Base-by-base conservation (phyloP, 2,329 filamentous ascomycete genomes). In the Apiospora koreana region DNA sequence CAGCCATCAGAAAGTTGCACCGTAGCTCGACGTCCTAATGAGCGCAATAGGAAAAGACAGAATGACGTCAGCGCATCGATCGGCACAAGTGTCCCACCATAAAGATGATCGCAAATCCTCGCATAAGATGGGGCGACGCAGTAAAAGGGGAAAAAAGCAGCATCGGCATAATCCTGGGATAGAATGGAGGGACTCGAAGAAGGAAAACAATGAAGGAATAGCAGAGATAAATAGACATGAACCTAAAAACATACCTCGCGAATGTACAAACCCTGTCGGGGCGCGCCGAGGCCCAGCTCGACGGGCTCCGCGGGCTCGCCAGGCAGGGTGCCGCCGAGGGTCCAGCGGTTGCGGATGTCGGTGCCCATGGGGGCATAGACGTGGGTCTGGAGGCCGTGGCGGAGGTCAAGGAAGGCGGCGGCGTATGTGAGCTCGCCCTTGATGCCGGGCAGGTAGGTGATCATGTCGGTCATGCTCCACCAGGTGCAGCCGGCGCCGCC, bases 361-460 rank as follows among this genome's bases (percentile, higher is more conserved):
- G 97, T 86, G 14, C 93, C 93, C 77, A 94, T 88, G 0, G 94
- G 94, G 4, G 94, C 94, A 77, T 94, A 95, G 76, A 91, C 91
- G 79, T 97, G 94, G 18, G 94, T 97, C 81, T 94, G 91, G 38
- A 97, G 81, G 6, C 94, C 94, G 69, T 87, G 84, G 4, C 89
- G 84, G 25, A 94, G 84, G 77, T 97, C 89, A 80, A 94, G 88
- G 79, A 97, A 97, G 76, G 92, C 94, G 69, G 89, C 93, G 54
- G 92, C 93, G 83, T 97, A 97, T 41, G 86, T 89, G 70, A 97
- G 87, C 76, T 92, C 90, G 71, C 92, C 89, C 21, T 87, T 87
- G 58, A 88, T 85, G 25, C 91, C 91, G 0, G 93, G 93, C 0
- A 95, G 83, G 77, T 94, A 94, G 68, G 88, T 86, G 75, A 97